Conservation (phyloP, 768 basidiomycete species). For the Auriscalpium microsporum region DNA sequence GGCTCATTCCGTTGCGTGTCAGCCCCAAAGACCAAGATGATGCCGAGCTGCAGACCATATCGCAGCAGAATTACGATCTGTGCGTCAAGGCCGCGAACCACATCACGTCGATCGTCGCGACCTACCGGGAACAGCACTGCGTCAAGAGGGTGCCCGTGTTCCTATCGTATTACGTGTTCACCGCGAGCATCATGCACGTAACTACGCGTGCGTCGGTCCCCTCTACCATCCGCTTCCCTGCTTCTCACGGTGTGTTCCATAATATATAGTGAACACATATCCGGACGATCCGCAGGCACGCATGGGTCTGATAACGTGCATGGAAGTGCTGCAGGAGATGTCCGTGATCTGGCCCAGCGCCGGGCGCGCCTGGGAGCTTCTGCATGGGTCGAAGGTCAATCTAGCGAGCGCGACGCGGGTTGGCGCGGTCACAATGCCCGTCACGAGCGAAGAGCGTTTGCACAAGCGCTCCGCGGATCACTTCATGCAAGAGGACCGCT, state of each 20-base stretch:
- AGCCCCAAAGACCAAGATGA: conserved; percentile 36
- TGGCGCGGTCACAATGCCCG: background rate
- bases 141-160: conserved; percentile 59
- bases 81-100: conserved; percentile 75
- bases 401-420: conserved; percentile 5
- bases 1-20: background rate
- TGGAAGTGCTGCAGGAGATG: conserved; percentile 59
- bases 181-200: conserved; percentile 73
- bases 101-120: conserved; percentile 56
- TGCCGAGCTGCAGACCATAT: conserved; percentile 40
- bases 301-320: conserved; percentile 55
- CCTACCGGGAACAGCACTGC: conserved; percentile 56
- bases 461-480: conserved; percentile 57
- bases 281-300: conserved; percentile 64
- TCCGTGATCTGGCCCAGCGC: conserved; percentile 70
- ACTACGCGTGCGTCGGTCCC: conserved; percentile 46
- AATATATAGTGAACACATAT: conserved; percentile 45
- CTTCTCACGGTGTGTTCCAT: background rate
- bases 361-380: conserved; percentile 61
- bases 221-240: background rate
- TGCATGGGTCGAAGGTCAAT: conserved; percentile 51
- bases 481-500: conserved; percentile 19
- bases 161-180: conserved; percentile 72
- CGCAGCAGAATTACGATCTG: conserved; percentile 61
- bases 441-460: conserved; percentile 17